Evolutionary conservation across 129 eudicot species (phyloP), one percentile per base, ranked within the genome.

Genomic region (Cynara cardunculus): DNA sequence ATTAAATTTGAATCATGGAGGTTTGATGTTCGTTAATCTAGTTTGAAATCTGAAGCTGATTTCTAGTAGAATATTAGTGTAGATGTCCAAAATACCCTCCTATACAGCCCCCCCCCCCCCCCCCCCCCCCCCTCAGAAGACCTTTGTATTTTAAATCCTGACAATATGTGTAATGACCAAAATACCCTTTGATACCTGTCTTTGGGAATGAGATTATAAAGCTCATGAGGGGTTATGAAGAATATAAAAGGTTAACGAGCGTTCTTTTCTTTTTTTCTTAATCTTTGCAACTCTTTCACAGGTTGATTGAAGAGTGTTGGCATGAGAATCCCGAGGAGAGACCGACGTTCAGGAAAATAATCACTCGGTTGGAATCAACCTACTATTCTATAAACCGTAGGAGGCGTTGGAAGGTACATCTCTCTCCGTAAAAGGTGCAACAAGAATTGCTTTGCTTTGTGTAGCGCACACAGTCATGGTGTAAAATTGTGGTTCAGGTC

Each of bases 241-340:
- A 46, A 25, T 26, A 61, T 27, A 73, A 56, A 19, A 56, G 44
- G 69, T 71, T 82, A 26, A 68, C 10, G 2, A 49, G 16, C n/a
- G 10, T 32, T 53, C 25, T 27, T 26, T 41, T 49, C 19, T 76
- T 12, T 27, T 14, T 8, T 37, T 27, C 22, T n/a, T 10, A 56
- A 18, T 10, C 22, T 22, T 64, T 7, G 5, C 8, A 64, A 64
- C 28, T 75, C 56, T 28, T 5, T 78, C 24, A 59, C 56, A 85
- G 99, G 88, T 88, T 96, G 86, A 92, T 96, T 71, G 91, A 88
- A 78, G 91, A 89, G 82, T 96, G 99, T 76, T 96, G 98, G 99
- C 88, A 83, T 32, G 97, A 92, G 87, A 85, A 82, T 32, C 97
- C 98, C 62, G 70, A 86, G 10, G 61, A 81, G 30, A 87, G 99